phyloP scores from a whole-genome alignment of 495 filamentous ascomycete genomes.

The Aspergillus sparsus region DNA sequence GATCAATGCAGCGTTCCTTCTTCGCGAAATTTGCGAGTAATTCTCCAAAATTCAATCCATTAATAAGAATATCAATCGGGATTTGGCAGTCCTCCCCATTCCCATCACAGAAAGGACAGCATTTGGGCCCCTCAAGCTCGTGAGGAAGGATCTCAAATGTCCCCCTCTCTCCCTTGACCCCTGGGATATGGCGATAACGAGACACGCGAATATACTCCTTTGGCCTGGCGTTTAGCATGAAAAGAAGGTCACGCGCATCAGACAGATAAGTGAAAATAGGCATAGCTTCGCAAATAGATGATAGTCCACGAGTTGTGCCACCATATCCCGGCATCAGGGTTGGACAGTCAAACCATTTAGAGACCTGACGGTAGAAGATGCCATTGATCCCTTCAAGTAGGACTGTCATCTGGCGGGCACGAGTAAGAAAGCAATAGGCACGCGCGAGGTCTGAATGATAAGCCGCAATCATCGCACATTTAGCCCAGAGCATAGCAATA shows the following conservation, averaged over 20 bases:
- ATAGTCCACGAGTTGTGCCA: conserved; percentile 12
- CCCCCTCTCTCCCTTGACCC: not conserved
- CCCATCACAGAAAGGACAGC: not conserved
- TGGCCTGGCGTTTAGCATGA: conserved; percentile 10
- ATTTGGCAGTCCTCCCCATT: not conserved
- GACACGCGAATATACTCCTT: conserved; percentile 18
- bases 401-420: not conserved
- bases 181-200: conserved; percentile 8
- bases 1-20: conserved; percentile 10
- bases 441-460: conserved; percentile 24
- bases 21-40: not conserved
- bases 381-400: conserved; percentile 9
- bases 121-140: too few species aligned
- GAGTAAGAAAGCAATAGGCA: conserved; percentile 17
- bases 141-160: too few species aligned
- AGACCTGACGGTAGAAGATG: conserved; percentile 1
- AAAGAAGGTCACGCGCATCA: conserved; percentile 1
- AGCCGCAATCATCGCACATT: conserved; percentile 22
- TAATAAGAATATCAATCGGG: too few species aligned
- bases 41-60: too few species aligned
- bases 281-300: not conserved
- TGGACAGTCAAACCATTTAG: conserved; percentile 10
- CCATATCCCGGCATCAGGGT: conserved; percentile 20
- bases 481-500: conserved; percentile 12
- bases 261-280: not conserved